phyloP scores from a whole-genome alignment of 2,329 filamentous ascomycete species.

The Diaporthe longicolla region DNA sequence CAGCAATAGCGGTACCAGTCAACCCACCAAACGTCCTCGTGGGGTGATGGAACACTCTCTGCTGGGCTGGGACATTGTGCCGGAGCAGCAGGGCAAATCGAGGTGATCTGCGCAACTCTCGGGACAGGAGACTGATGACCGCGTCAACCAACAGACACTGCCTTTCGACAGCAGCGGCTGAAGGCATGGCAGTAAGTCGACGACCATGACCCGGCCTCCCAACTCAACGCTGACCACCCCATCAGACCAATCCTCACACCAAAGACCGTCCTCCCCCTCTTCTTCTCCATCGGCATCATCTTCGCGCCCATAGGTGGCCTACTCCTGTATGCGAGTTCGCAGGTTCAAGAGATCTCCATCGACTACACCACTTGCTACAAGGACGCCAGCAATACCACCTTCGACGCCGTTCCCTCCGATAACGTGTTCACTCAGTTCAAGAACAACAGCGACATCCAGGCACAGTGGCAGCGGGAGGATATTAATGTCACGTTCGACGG shows the following conservation, averaged over 20 bases:
- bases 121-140: slow-evolving; percentile 40
- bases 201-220: slow-evolving; percentile 42
- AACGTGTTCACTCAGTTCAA: slow-evolving; percentile 81
- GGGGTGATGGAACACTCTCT: neutral
- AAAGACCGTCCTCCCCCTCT: slow-evolving; percentile 91
- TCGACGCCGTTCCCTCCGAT: slow-evolving; percentile 66
- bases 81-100: neutral
- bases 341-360: slow-evolving; percentile 92
- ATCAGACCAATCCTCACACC: slow-evolving; percentile 91
- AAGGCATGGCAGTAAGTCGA: slow-evolving; percentile 96
- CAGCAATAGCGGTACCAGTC: neutral
- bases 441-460: slow-evolving; percentile 56
- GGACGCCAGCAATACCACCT: slow-evolving; percentile 64
- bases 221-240: slow-evolving; percentile 36
- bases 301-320: slow-evolving; percentile 94
- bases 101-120: neutral
- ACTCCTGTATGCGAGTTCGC: slow-evolving; percentile 86
- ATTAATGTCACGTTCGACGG: slow-evolving; percentile 59
- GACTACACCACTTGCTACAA: slow-evolving; percentile 87
- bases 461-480: slow-evolving; percentile 60
- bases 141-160: slow-evolving; percentile 76
- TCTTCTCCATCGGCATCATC: slow-evolving; percentile 91
- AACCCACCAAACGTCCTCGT: neutral
- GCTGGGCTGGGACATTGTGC: neutral
- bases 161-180: slow-evolving; percentile 94